Conservation (phyloP, 1,139 yeast species). For the Kurtzmaniella quercitrusa region DNA sequence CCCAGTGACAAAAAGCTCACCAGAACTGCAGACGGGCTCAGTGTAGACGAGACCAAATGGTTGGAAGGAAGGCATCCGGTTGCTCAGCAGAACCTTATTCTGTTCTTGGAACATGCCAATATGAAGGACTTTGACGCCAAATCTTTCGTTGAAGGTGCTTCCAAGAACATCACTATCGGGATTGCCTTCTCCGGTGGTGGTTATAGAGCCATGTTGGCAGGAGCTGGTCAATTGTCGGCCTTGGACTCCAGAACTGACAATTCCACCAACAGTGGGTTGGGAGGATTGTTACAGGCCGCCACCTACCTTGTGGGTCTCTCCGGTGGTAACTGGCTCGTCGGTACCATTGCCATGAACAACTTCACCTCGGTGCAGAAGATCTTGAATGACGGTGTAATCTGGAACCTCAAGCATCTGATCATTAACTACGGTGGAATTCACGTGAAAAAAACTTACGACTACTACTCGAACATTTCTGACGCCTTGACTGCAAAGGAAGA, state of each 20-base stretch:
- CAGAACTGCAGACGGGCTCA: slow-evolving; percentile 26
- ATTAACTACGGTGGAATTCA: slow-evolving; percentile 69
- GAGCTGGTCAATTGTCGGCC: slow-evolving; percentile 42
- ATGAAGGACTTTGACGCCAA: slow-evolving; percentile 61
- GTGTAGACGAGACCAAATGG: slow-evolving; percentile 40
- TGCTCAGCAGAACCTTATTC: slow-evolving; percentile 52
- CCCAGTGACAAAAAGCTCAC: slow-evolving; percentile 33
- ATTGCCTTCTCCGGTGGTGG: slow-evolving; percentile 46
- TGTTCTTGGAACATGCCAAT: slow-evolving; percentile 58
- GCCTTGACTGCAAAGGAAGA: slow-evolving; percentile 56
- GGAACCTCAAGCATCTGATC: slow-evolving; percentile 69
- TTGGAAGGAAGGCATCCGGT: slow-evolving; percentile 48
- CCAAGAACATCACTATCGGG: slow-evolving; percentile 35
- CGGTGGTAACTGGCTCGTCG: slow-evolving; percentile 86
- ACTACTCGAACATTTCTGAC: slow-evolving; percentile 51
- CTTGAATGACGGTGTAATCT: slow-evolving; percentile 44
- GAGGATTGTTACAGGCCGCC: slow-evolving; percentile 71
- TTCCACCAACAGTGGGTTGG: slow-evolving; percentile 50
- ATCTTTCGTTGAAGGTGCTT: slow-evolving; percentile 37
- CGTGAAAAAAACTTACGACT: slow-evolving; percentile 49
- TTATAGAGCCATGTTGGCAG: slow-evolving; percentile 42
- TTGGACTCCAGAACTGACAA: slow-evolving; percentile 27
- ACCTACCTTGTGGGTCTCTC: slow-evolving; percentile 77
- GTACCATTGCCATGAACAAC: slow-evolving; percentile 75
- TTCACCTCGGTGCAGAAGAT: slow-evolving; percentile 70